Percentiles rank a stretch among this genome's conserved stretches.
phyloP scores from a whole-genome alignment of 352 stramenopile genomes.

The Pythium dissimile region DNA sequence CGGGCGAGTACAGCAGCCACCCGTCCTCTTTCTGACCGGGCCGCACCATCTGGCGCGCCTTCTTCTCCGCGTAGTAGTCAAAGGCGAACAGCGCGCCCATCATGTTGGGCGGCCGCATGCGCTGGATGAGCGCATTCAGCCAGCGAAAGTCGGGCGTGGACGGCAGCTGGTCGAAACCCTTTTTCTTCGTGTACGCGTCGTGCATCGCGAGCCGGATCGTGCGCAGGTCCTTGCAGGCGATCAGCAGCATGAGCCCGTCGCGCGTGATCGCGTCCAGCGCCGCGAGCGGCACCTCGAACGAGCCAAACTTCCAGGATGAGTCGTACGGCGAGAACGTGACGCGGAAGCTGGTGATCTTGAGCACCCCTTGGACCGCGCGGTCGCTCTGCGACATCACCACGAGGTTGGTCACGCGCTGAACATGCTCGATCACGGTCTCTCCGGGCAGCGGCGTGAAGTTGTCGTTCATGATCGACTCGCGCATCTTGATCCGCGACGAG shows the following conservation, averaged over 20 bases:
- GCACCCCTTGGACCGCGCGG: constrained; percentile 76
- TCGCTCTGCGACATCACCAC: constrained; percentile 84
- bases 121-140: constrained; percentile 73
- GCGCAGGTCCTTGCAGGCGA: constrained; percentile 77
- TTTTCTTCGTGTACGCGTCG: constrained; percentile 82
- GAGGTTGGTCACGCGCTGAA: constrained; percentile 83
- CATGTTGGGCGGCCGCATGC: constrained; percentile 77
- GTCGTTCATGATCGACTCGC: constrained; percentile 63
- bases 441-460: constrained; percentile 52
- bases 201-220: constrained; percentile 83
- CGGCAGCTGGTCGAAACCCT: constrained; percentile 71
- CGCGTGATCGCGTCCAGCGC: constrained; percentile 75
- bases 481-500: constrained; percentile 34
- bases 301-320: constrained; percentile 79
- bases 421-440: constrained; percentile 72
- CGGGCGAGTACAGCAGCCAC: constrained; percentile 81
- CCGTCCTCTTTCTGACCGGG: constrained; percentile 59
- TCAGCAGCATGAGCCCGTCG: constrained; percentile 77
- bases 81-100: constrained; percentile 77
- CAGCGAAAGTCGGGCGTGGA: constrained; percentile 75
- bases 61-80: constrained; percentile 78
- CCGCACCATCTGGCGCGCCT: constrained; percentile 23
- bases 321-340: constrained; percentile 86
- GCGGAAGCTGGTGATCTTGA: constrained; percentile 81
- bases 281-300: constrained; percentile 78